Conservation (phyloP, 371 early-diverging fungal genomes). For the Haplosporangium sp. region DNA sequence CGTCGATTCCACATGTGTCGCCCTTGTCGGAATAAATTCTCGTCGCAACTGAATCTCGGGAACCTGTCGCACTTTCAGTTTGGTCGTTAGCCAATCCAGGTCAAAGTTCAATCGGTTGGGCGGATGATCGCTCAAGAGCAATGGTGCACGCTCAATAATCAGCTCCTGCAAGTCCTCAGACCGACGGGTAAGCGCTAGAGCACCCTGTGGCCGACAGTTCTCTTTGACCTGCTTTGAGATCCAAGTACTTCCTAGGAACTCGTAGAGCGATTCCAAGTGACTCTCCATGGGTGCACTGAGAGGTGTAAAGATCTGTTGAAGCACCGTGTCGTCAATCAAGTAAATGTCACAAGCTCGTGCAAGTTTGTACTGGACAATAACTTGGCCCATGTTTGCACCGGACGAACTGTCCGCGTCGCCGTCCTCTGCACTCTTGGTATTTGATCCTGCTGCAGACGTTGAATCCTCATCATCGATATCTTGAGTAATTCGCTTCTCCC, state of each 20-base stretch:
- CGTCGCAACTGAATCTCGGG: constrained; percentile 71
- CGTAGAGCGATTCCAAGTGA: constrained; percentile 74
- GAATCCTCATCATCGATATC: constrained; percentile 25
- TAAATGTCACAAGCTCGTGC: constrained; percentile 80
- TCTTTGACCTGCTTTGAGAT: constrained; percentile 73
- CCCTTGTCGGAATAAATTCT: constrained; percentile 68
- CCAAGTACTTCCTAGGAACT: constrained; percentile 75
- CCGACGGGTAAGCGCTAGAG: constrained; percentile 59
- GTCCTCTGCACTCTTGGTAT: constrained; percentile 4
- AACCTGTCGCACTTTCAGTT: constrained; percentile 64
- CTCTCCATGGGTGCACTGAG: constrained; percentile 76
- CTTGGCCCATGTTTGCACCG: constrained; percentile 31
- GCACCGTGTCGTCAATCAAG: constrained; percentile 83
- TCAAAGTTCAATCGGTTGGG: constrained; percentile 63
- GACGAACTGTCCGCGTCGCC: constrained; percentile 28
- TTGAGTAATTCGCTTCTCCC: constrained; percentile 46
- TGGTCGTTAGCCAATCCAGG: constrained; percentile 62
- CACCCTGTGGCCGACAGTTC: constrained; percentile 62
- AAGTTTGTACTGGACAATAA: constrained; percentile 69
- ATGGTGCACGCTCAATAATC: constrained; percentile 83
- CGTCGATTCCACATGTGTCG: constrained; percentile 68
- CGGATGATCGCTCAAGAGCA: constrained; percentile 78
- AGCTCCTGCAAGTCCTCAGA: constrained; percentile 70
- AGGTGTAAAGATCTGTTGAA: constrained; percentile 81
- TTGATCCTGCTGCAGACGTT: neutral